Evolutionary conservation across 345 rosid genomes (phyloP).

Genomic region (Jatropha curcas): DNA sequence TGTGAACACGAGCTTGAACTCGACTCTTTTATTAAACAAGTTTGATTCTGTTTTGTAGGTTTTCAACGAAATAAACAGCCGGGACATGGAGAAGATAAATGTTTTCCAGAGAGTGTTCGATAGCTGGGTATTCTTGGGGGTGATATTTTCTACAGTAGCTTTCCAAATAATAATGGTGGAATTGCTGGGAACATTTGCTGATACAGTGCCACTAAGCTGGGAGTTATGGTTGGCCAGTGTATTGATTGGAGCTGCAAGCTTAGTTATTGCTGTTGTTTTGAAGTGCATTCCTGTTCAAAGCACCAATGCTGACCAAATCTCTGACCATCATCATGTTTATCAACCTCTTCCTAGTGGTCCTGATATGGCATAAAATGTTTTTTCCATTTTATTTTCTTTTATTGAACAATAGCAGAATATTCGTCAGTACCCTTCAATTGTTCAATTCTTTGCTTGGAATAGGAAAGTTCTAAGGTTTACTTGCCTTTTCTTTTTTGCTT

Average conservation of each 20-base stretch:
- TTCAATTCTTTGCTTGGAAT: no score
- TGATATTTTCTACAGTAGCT: slow-evolving; percentile 50
- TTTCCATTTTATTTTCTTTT: neutral
- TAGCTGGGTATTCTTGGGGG: slow-evolving; percentile 63
- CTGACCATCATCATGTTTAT: slow-evolving; percentile 57
- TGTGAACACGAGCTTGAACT: no score
- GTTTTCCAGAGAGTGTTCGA: slow-evolving; percentile 51
- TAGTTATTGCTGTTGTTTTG: slow-evolving; percentile 53
- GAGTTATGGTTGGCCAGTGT: slow-evolving; percentile 55
- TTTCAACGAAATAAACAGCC: slow-evolving; percentile 77
- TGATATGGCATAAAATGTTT: slow-evolving; percentile 35
- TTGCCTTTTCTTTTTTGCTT: no score
- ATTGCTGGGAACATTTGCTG: slow-evolving; percentile 61
- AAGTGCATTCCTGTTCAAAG: slow-evolving; percentile 60
- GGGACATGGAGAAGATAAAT: slow-evolving; percentile 72
- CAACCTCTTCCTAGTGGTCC: slow-evolving; percentile 66
- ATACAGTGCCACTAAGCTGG: slow-evolving; percentile 61
- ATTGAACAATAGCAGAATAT: no score
- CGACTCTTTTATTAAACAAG: no score
- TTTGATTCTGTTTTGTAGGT: slow-evolving; percentile 38
- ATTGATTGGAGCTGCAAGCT: slow-evolving; percentile 57
- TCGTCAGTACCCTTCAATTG: no score
- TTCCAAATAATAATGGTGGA: slow-evolving; percentile 66
- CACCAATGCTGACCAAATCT: slow-evolving; percentile 9
- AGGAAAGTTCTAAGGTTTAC: no score